A percentile compares a stretch with the other conserved stretches of the same genome.
Evolutionary conservation across 768 basidiomycete species (phyloP).

Genomic region (Plicaturopsis crispa): DNA sequence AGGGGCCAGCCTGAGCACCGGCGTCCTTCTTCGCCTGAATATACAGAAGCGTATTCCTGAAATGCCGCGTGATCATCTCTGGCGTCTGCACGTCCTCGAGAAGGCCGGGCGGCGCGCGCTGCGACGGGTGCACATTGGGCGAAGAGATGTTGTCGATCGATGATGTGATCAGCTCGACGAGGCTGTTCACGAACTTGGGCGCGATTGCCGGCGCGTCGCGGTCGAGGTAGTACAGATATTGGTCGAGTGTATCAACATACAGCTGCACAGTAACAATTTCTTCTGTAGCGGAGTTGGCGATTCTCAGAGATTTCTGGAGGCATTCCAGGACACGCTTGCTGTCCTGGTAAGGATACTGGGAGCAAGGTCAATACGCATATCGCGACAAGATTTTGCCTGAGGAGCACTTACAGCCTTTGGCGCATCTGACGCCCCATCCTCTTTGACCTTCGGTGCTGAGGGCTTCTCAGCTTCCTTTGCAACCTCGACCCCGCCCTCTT

Average conservation of each 20-base stretch:
- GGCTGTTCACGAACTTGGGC: slow-evolving; percentile 92
- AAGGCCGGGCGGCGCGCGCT: slow-evolving; percentile 80
- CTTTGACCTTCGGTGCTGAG: slow-evolving; percentile 17
- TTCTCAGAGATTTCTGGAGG: slow-evolving; percentile 91
- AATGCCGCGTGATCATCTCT: slow-evolving; percentile 91
- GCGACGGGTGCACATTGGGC: slow-evolving; percentile 81
- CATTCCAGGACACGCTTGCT: slow-evolving; percentile 98
- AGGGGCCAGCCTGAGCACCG: slow-evolving; percentile 28
- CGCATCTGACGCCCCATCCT: slow-evolving; percentile 33
- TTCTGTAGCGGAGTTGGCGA: slow-evolving; percentile 94
- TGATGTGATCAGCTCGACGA: slow-evolving; percentile 92
- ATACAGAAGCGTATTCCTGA: slow-evolving; percentile 81
- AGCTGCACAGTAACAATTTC: slow-evolving; percentile 95
- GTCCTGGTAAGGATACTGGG: slow-evolving; percentile 80
- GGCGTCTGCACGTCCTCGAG: slow-evolving; percentile 90
- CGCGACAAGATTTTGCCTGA: neutral
- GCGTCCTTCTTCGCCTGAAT: slow-evolving; percentile 68
- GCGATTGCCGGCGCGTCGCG: slow-evolving; percentile 86
- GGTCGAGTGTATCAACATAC: slow-evolving; percentile 93
- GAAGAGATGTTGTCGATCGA: slow-evolving; percentile 90
- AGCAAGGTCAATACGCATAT: slow-evolving; percentile 3
- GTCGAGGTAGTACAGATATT: slow-evolving; percentile 94
- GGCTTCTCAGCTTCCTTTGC: slow-evolving; percentile 18
- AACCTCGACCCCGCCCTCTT: slow-evolving; percentile 26
- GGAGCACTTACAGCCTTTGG: slow-evolving; percentile 47